Base-by-base conservation (phyloP, 805 yeast species). In the Candida suzukii region DNA sequence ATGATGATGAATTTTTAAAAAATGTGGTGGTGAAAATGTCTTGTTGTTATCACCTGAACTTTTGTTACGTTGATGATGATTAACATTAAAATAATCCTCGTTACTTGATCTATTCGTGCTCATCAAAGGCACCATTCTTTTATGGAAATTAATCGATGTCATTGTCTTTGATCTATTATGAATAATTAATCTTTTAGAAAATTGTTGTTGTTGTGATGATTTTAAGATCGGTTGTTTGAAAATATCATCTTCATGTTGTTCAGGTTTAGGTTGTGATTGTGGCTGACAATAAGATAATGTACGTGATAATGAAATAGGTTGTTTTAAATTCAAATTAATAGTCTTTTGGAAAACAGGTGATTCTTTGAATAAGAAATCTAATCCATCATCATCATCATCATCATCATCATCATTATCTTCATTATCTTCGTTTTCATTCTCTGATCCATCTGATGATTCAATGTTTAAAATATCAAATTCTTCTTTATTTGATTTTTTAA, bases 141-240 rank as follows among this genome's bases (percentile, higher is more conserved):
- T 11, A 20, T 19, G 35, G 20, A 30, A 24, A 24, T 26, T 26
- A 4, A 33, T 21, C 10, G 37, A 34, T 9, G 29, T 34, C 29
- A 56, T 43, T 3, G 63, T 57, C 35, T 58, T 53, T 18, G 60
- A 49, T 25, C 61, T 49, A 26, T 44, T 40, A 43, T 56, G 61
- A 19, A 31, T 17, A 11, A 42, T 18, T 34, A 43, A 41, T 2
- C 51, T 42, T 29, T 44, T 38, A 12, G 54, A 6, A 5, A 30
- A 16, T 8, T n/a, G 16, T 17, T 12, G 30, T 8, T 13, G 13
- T 5, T 8, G 56, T 29, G 49, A 43, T 20, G 44, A 27, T 14
- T 14, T 5, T 14, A 7, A 17, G n/a, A n/a, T 38, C 12, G 37
- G 32, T 16, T 24, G 28, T 28, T 37, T 33, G 18, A 27, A 22